Base-by-base conservation (phyloP, 78 protist genomes). In the Capsaspora owczarzaki region DNA sequence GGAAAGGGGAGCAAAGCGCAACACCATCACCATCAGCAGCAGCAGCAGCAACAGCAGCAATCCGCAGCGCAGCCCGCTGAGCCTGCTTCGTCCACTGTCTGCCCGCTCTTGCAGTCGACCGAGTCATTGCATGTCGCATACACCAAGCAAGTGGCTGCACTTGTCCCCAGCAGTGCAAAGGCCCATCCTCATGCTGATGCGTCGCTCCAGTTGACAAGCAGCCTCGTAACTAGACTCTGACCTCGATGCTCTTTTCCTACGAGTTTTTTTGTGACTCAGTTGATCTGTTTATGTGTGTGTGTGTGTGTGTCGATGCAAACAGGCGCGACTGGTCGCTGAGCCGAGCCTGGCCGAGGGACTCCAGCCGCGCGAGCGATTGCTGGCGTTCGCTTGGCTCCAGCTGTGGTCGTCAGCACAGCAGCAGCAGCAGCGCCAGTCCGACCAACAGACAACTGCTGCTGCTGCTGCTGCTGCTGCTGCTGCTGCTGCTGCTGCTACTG, bases 261-360 rank as follows among this genome's bases (percentile, higher is more conserved):
- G 56, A 22, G 46, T 38, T 31, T 70, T 23, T 70, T 22, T 70
- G 46, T 70, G 76, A 35, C 10, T 70, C 2, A 35, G 46, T 70
- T 22, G 0, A 22, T 70, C 46, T 70, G 46, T 70, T 14, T 70
- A 22, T 70, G 76, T 38, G 25, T 3, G 76, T 35, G 46, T 35
- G 44, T 70, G 46, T 70, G 76, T 16, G 22, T 38, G 76, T 70
- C 27, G 6, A 70, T 70, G 76, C n/a, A n/a, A n/a, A n/a, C n/a
- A n/a, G n/a, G n/a, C n/a, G n/a, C n/a, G n/a, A n/a, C n/a, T n/a
- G n/a, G n/a, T n/a, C n/a, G n/a, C n/a, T n/a, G n/a, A n/a, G n/a
- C n/a, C n/a, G n/a, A n/a, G n/a, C n/a, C n/a, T n/a, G n/a, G n/a
- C n/a, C n/a, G n/a, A n/a, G n/a, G n/a, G n/a, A n/a, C n/a, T n/a